Conservation (phyloP, 495 filamentous ascomycete genomes). For the Beverwykella pulmonaria region DNA sequence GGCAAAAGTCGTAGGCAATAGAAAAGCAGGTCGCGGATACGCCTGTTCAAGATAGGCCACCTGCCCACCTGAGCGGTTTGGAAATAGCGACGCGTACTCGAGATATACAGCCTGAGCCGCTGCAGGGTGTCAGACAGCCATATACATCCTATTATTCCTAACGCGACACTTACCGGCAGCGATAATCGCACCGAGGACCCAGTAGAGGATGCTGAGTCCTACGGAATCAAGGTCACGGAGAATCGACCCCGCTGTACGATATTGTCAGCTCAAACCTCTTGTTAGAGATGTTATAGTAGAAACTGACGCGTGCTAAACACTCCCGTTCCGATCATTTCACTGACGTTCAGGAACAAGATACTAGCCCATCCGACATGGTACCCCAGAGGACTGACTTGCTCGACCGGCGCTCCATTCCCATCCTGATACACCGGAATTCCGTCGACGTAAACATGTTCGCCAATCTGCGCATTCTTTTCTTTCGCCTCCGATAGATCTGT, state of each 20-base stretch:
- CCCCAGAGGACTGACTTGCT: constrained; percentile 15
- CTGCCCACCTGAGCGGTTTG: constrained; percentile 22
- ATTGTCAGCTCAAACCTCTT: not conserved
- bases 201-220: constrained; percentile 23
- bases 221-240: constrained; percentile 12
- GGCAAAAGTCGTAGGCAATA: constrained; percentile 14
- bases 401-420: constrained; percentile 22
- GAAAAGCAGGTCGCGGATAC: constrained; percentile 16
- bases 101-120: constrained; percentile 15
- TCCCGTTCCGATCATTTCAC: constrained; percentile 28
- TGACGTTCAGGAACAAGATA: constrained; percentile 21
- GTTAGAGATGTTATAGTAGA: not conserved
- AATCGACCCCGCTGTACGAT: constrained; percentile 10
- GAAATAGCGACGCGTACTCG: constrained; percentile 24
- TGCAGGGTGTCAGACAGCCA: not conserved
- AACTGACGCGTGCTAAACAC: constrained; percentile 25
- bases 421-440: constrained; percentile 17
- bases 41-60: constrained; percentile 25
- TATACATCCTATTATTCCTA: too few species aligned
- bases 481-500: constrained; percentile 3
- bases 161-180: not conserved
- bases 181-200: constrained; percentile 23
- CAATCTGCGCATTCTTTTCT: constrained; percentile 24
- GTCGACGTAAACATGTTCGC: constrained; percentile 19
- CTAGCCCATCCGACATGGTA: constrained; percentile 25